Percentiles rank a stretch among this genome's conserved stretches.
Conservation (phyloP, 2,329 filamentous ascomycete species). For the Trematosphaeria pertusa region DNA sequence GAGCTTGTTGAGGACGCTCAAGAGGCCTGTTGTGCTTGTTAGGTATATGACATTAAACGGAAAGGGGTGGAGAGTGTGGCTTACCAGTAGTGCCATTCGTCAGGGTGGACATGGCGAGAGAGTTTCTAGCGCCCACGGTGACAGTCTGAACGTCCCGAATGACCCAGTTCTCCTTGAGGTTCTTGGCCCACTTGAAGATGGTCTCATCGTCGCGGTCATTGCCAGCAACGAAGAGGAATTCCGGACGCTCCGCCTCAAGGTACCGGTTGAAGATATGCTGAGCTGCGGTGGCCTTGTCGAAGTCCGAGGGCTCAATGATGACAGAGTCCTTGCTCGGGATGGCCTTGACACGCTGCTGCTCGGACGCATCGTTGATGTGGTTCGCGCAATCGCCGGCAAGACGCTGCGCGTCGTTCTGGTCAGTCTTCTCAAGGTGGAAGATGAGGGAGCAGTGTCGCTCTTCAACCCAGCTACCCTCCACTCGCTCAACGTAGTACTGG, state of each 20-base stretch:
- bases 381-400: constrained; percentile 90
- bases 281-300: constrained; percentile 86
- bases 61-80: constrained; percentile 39
- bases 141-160: constrained; percentile 76
- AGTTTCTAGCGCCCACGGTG: constrained; percentile 85
- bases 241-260: constrained; percentile 52
- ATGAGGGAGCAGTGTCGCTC: constrained; percentile 90
- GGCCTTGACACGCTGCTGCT: constrained; percentile 82
- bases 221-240: constrained; percentile 89
- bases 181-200: constrained; percentile 93
- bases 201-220: constrained; percentile 94
- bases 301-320: constrained; percentile 83
- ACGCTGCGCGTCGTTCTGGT: constrained; percentile 77
- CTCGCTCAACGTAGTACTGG: constrained; percentile 87
- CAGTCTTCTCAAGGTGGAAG: constrained; percentile 86
- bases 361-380: constrained; percentile 93
- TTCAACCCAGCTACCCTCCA: constrained; percentile 86
- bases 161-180: constrained; percentile 62
- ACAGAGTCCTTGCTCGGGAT: constrained; percentile 81
- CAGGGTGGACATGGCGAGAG: constrained; percentile 82
- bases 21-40: constrained; percentile 31
- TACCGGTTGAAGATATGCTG: constrained; percentile 70
- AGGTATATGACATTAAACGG: constrained; percentile 8
- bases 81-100: constrained; percentile 91
- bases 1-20: constrained; percentile 38